These are phyloP conservation scores for Lepidopterella palustris DNA, from an alignment of 495 filamentous ascomycete genomes.

Conservation along the genomic window DNA sequence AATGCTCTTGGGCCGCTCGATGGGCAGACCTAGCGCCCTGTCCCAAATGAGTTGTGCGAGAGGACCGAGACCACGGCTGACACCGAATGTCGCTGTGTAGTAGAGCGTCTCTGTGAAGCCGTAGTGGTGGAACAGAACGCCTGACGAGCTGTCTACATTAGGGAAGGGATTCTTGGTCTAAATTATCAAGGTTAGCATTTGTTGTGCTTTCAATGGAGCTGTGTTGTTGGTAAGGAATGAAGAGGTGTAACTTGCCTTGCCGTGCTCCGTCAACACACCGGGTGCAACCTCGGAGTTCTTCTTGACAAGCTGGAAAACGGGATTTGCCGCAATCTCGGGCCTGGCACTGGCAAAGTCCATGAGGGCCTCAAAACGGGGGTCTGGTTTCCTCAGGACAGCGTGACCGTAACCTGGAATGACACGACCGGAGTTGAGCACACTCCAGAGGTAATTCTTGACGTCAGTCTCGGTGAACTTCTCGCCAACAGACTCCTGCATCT, in stretches of 20 bases:
- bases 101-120: conserved; percentile 95
- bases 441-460: conserved; percentile 85
- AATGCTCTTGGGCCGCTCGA: conserved; percentile 96
- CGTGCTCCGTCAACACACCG: conserved; percentile 80
- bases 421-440: conserved; percentile 83
- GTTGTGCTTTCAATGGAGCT: background rate
- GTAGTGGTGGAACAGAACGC: conserved; percentile 94
- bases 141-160: conserved; percentile 87
- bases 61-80: conserved; percentile 83
- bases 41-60: conserved; percentile 96
- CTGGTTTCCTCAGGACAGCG: conserved; percentile 92
- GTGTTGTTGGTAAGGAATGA: background rate
- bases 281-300: conserved; percentile 78
- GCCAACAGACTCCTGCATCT: conserved; percentile 88
- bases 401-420: conserved; percentile 98
- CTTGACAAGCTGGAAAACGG: conserved; percentile 89
- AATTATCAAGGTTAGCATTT: background rate
- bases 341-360: conserved; percentile 89
- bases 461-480: conserved; percentile 67
- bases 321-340: conserved; percentile 76
- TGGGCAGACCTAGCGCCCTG: conserved; percentile 87
- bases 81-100: conserved; percentile 96
- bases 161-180: conserved; percentile 96
- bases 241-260: conserved; percentile 50
- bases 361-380: conserved; percentile 89